Percentiles rank a stretch among this genome's conserved stretches.
These are phyloP conservation scores for Pythium plurisporium DNA, from an alignment of 352 stramenopile species.

Conservation along the genomic window DNA sequence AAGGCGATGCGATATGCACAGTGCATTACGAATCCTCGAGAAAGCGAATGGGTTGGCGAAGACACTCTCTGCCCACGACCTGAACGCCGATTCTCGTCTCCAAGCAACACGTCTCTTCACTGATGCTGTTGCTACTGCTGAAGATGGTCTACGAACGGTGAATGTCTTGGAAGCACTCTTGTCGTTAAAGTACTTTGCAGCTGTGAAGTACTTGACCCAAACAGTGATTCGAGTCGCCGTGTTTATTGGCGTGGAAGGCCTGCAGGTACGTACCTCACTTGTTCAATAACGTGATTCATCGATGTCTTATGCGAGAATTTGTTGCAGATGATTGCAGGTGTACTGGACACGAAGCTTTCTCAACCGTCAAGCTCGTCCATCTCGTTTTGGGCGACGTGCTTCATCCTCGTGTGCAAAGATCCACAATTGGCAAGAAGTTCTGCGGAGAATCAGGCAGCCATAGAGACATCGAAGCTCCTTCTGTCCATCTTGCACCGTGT, in stretches of 20 bases:
- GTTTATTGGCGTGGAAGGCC: constrained; percentile 15
- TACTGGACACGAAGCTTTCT: constrained; percentile 4
- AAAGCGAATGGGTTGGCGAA: background rate
- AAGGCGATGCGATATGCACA: constrained; percentile 12
- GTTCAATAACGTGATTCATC: background rate
- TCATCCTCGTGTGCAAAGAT: constrained; percentile 18
- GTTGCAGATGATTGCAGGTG: constrained; percentile 9
- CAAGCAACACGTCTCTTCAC: constrained; percentile 13
- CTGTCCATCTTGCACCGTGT: background rate
- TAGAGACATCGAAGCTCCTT: constrained; percentile 4
- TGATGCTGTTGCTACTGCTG: background rate
- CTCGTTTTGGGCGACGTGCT: constrained; percentile 20
- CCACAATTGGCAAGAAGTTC: background rate
- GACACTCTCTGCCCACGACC: background rate
- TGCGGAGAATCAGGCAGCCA: background rate
- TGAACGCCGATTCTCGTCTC: background rate
- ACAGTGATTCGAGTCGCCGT: constrained; percentile 5
- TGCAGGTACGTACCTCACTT: constrained; percentile 9
- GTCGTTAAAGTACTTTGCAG: constrained; percentile 9
- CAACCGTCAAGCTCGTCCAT: background rate
- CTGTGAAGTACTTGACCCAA: constrained; percentile 15
- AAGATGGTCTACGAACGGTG: background rate
- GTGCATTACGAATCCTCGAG: constrained; percentile 14
- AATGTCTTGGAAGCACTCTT: constrained; percentile 9
- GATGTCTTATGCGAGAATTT: background rate